Evolutionary conservation across 2,329 filamentous ascomycete genomes (phyloP).

Genomic region (Cladosporium sp.): DNA sequence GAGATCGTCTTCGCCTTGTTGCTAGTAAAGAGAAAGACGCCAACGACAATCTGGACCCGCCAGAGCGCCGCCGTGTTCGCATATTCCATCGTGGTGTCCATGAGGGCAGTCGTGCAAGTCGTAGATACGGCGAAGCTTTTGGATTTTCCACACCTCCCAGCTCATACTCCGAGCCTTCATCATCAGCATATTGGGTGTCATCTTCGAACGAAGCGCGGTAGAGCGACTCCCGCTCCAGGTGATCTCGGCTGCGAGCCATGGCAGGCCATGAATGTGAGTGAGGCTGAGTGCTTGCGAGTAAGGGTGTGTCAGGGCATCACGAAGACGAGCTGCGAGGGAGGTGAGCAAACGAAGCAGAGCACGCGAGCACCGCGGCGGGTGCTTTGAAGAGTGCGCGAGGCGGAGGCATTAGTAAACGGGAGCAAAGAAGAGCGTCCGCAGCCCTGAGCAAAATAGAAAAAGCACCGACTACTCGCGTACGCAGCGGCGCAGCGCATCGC

Average conservation of each 20-base stretch:
- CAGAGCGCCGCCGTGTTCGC: not conserved
- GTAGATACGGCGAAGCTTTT: not conserved
- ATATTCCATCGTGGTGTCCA: not conserved
- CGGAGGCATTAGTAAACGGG: no score
- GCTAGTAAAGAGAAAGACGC: not conserved
- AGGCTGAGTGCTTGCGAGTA: not conserved
- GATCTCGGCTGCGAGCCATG: not conserved
- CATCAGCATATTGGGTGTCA: not conserved
- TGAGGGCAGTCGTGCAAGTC: not conserved
- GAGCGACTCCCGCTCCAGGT: not conserved
- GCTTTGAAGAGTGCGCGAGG: no score
- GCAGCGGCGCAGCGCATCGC: no score
- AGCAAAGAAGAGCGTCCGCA: no score
- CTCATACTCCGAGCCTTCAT: not conserved
- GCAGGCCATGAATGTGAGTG: not conserved
- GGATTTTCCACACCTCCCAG: not conserved
- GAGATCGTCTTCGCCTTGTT: slow-evolving; percentile 14
- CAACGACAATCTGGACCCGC: not conserved
- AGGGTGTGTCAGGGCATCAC: not conserved
- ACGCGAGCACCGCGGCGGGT: not conserved
- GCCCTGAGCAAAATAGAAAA: no score
- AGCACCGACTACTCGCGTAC: no score
- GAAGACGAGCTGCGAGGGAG: not conserved
- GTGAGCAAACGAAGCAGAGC: not conserved
- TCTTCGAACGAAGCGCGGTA: not conserved